Evolutionary conservation across 176 grass and related monocot species (phyloP).

Genomic region (Stipa capillata): DNA sequence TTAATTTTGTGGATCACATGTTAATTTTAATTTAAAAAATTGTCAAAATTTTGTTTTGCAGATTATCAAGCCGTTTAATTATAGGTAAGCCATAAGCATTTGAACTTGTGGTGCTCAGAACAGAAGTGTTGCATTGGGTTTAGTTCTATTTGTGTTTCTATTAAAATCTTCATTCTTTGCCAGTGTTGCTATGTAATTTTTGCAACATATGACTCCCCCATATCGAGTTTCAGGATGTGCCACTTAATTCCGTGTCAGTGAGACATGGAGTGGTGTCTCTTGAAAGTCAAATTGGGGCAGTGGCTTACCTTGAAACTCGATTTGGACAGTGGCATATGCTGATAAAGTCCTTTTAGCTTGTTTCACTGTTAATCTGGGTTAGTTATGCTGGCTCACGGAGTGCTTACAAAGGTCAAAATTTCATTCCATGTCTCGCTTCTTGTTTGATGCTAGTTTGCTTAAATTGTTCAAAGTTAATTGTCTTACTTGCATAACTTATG

Average conservation of each 20-base stretch:
- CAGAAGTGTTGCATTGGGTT: not conserved
- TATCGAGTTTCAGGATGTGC: not conserved
- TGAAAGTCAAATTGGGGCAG: not conserved
- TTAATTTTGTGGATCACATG: not conserved
- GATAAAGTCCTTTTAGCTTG: not conserved
- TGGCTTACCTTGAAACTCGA: too few relatives aligned
- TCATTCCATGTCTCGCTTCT: not conserved
- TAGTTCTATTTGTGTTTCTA: not conserved
- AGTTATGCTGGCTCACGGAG: not conserved
- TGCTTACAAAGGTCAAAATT: not conserved
- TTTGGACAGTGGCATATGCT: too few relatives aligned
- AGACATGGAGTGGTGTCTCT: not conserved
- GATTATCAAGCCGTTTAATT: not conserved
- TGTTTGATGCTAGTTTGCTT: not conserved
- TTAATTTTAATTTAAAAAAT: not conserved
- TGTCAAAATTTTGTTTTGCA: not conserved
- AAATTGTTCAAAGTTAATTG: not conserved
- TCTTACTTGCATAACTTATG: not conserved
- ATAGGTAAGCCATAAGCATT: not conserved
- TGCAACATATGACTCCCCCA: too few relatives aligned
- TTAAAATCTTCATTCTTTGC: not conserved
- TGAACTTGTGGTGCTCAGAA: not conserved
- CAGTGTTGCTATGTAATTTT: not conserved
- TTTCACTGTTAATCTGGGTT: not conserved
- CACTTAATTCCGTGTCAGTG: not conserved